Percentiles rank a stretch among this genome's conserved stretches.
These are phyloP conservation scores for Plasmodium yoelii DNA, from an alignment of 169 alveolate genomes.

Conservation along the genomic window DNA sequence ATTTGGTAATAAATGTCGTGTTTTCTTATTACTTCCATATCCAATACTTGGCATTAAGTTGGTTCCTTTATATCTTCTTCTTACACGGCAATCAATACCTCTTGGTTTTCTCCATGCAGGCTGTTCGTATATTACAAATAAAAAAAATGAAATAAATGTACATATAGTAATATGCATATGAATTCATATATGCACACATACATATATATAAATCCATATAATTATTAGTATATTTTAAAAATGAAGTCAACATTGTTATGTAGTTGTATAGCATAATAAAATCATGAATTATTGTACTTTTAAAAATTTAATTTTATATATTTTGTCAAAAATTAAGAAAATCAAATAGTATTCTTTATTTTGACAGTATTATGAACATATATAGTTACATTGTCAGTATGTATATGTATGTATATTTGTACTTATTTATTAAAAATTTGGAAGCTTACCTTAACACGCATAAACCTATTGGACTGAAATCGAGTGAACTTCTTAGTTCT, in stretches of 20 bases:
- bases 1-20: constrained; percentile 94
- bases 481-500: constrained; percentile 95
- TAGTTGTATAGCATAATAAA: too few species aligned
- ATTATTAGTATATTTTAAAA: background rate
- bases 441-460: constrained; percentile 92
- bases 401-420: background rate
- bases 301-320: background rate
- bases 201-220: background rate
- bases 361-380: background rate
- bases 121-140: constrained; percentile 47
- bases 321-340: too few species aligned
- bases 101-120: constrained; percentile 97
- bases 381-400: background rate
- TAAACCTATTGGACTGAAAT: constrained; percentile 95
- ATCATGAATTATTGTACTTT: too few species aligned
- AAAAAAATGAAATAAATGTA: background rate
- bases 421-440: background rate
- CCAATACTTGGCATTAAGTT: constrained; percentile 96
- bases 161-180: too few species aligned
- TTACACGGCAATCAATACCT: constrained; percentile 97
- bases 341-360: background rate
- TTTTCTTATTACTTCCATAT: constrained; percentile 96
- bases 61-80: constrained; percentile 96
- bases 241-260: too few species aligned
- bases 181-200: background rate